Evolutionary conservation across 177 flowering plant species (phyloP).

Genomic region (Vitis hybrid): DNA sequence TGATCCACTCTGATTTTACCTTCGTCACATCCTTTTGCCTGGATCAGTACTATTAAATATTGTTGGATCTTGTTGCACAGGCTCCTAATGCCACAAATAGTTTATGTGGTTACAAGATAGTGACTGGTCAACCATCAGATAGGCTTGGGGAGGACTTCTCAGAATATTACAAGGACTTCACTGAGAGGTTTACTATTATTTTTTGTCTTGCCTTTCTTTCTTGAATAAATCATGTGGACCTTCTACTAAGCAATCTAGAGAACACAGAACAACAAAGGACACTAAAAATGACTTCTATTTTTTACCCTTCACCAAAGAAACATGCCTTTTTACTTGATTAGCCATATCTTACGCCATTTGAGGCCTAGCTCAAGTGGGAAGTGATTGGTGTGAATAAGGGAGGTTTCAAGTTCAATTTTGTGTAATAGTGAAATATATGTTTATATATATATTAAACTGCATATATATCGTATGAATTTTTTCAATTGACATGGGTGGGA

Average conservation of each 20-base stretch:
- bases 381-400: too few species aligned
- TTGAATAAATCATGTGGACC: not conserved
- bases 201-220: not conserved
- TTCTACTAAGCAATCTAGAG: not conserved
- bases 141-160: slow-evolving; percentile 99
- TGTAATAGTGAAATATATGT: too few species aligned
- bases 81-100: slow-evolving; percentile 98
- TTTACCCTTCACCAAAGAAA: too few species aligned
- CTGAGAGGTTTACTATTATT: slow-evolving; percentile 59
- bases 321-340: too few species aligned
- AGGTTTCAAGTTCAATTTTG: too few species aligned
- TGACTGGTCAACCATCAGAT: slow-evolving; percentile 99
- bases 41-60: slow-evolving; percentile 2
- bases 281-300: too few species aligned
- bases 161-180: slow-evolving; percentile 74
- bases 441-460: too few species aligned
- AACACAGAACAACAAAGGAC: not conserved
- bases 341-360: too few species aligned
- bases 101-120: slow-evolving; percentile 95
- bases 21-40: slow-evolving; percentile 5
- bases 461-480: too few species aligned
- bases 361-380: too few species aligned
- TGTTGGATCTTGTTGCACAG: slow-evolving; percentile 32
- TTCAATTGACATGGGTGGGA: too few species aligned
- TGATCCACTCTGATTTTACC: not conserved